Evolutionary conservation across 2,329 filamentous ascomycete genomes (phyloP), one percentile per base, ranked within the genome.

Genomic region (Alternaria brassicicola): DNA sequence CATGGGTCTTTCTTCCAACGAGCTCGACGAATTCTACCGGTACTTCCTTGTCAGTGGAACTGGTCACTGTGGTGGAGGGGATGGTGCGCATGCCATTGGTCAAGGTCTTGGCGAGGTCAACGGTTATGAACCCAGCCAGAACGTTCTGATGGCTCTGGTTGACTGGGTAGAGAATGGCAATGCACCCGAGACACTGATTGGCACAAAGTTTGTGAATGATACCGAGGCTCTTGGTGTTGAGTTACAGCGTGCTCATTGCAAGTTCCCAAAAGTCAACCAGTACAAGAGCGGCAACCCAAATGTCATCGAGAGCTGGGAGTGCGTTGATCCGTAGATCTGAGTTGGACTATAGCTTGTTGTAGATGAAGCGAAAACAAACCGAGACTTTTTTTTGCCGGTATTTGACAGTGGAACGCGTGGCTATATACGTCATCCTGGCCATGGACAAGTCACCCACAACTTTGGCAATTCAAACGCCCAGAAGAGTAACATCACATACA

Each of bases 1-100:
- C 0, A 82, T 84, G 80, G 62, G 68, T 3, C 64, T 76, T 0
- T 60, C 70, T 0, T 48, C 69, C 1, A 46, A 59, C 0, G 58
- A 78, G 52, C 66, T 83, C 5, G 80, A 83, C 55, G 65, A 71
- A 1, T 83, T 82, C 58, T 81, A 83, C 62, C 79, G 84, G 46
- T 81, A 78, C 70, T 86, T 86, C 75, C 78, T 78, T 30, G 82
- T 82, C 69, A 81, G 69, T 56, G 85, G 84, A 6, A 83, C 84
- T 75, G 76, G 70, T 2, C 84, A 86, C 68, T 86, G 84, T 65
- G 61, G 58, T 30, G 79, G 79, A 6, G 84, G 85, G 6, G 73
- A 71, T 2, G 83, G 83, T 1, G 83, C 83, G 1, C 71, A 68
- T 45, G 68, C 59, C 7, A 74, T 78, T 36, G 76, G 76, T 2